Evolutionary conservation across 1,284 basidiomycete genomes (phyloP), one percentile per base, ranked within the genome.

Genomic region (Ceratobasidium theobromae): DNA sequence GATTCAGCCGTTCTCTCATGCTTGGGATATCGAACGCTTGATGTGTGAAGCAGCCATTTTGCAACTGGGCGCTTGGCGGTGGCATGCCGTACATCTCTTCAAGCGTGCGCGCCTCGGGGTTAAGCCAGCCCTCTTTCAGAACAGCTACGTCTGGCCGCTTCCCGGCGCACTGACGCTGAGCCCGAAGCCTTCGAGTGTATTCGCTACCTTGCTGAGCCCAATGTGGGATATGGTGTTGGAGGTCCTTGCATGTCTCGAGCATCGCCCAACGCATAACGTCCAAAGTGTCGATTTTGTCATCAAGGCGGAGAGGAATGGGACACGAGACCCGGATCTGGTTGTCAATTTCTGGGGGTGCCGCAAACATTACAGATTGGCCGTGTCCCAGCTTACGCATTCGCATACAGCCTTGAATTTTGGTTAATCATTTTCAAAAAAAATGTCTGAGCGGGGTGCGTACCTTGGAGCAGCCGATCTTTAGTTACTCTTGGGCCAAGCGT

Each of bases 391-490:
- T 77, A 1, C 82, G 76, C 82, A 84, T 79, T 82, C 80, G 75
- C 80, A 82, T 81, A 58, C 80, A 82, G 0, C 79, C 80, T 81
- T 27, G 18, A 9, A 23, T 41, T 12, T 40, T 14, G 5, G 28
- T 1, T 45, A 2, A 28, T 6, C 25, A 16, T 14, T 11, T 14
- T 16, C 25, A n/a, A n/a, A 8, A 81, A 0, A 78, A 79, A 12
- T 74, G 70, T 23, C 4, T 6, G 23, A 14, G 27, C 4, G 4
- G 35, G 21, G 11, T 28, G 69, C 75, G 64, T 68, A 81, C 83
- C 84, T 76, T 85, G 83, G 2, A 79, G 74, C n/a, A 85, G 70
- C 45, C 79, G 75, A 71, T 85, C 84, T 54, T 85, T 85, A 0
- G 81, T 82, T 1, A 84, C 73, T 45, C 79, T 82, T 0, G 79